These are phyloP conservation scores for Aegilops sharonensis DNA, from an alignment of 176 grass and related monocot genomes.

Conservation along the genomic window DNA sequence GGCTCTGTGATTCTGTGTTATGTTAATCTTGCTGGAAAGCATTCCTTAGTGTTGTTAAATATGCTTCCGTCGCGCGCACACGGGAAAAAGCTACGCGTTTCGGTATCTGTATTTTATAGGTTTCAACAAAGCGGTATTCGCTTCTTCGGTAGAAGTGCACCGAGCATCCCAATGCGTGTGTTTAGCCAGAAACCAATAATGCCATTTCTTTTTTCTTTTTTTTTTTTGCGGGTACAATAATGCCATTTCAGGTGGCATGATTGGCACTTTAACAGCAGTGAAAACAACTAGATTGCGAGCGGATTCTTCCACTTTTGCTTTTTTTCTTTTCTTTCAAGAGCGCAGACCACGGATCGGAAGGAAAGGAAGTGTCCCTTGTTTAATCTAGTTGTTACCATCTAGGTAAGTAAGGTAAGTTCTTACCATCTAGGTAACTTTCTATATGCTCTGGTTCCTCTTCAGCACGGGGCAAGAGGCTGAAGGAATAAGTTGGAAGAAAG, in stretches of 20 bases:
- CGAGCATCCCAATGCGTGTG: not conserved
- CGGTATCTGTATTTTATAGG: not conserved
- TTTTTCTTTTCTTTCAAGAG: not conserved
- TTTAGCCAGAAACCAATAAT: not conserved
- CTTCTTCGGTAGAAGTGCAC: constrained; percentile 16
- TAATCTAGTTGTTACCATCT: not conserved
- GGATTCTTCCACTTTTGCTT: not conserved
- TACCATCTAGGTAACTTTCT: not conserved
- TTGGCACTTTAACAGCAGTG: not conserved
- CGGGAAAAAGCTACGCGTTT: not conserved
- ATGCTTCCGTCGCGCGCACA: not conserved
- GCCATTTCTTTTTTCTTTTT: not conserved
- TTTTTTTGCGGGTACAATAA: not conserved
- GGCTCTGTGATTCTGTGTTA: not conserved
- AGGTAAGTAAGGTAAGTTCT: not conserved
- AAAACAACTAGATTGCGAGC: not conserved
- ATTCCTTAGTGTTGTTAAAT: not conserved
- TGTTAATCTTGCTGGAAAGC: constrained; percentile 3
- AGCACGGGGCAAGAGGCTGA: not conserved
- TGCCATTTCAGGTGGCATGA: not conserved
- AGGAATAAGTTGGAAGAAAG: constrained; percentile 8
- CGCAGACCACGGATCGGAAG: too few species aligned
- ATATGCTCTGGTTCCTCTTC: not conserved
- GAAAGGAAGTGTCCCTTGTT: too few species aligned
- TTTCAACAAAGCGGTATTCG: not conserved